Percentiles rank a stretch among this genome's conserved stretches.
These are phyloP conservation scores for Incumbomyces delicatus DNA, from an alignment of 2,329 filamentous ascomycete genomes.

Conservation along the genomic window DNA sequence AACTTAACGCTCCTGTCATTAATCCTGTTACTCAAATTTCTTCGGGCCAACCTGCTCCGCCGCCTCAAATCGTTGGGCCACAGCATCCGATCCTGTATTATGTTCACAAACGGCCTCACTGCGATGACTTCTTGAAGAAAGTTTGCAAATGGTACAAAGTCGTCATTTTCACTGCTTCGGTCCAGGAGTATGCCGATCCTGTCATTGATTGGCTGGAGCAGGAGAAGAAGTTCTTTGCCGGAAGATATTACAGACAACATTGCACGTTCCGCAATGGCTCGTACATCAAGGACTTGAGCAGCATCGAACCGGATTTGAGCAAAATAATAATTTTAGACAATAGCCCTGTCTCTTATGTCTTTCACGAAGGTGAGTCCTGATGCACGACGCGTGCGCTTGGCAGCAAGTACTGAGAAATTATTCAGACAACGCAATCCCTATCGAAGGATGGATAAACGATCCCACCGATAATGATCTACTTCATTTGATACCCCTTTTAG, in stretches of 20 bases:
- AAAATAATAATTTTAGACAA: conserved; percentile 99
- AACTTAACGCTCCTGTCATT: conserved; percentile 59
- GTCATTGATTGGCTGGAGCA: conserved; percentile 98
- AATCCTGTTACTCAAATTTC: conserved; percentile 36
- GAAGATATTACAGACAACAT: conserved; percentile 89
- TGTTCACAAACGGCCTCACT: conserved; percentile 94
- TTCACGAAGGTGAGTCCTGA: conserved; percentile 71
- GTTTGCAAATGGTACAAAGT: conserved; percentile 98
- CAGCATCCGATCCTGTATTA: conserved; percentile 98
- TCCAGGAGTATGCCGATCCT: conserved; percentile 96
- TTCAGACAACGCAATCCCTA: conserved; percentile 93
- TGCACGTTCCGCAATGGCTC: conserved; percentile 92
- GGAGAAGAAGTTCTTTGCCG: conserved; percentile 92
- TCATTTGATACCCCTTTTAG: conserved; percentile 82
- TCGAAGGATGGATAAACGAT: conserved; percentile 98
- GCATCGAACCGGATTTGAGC: conserved; percentile 91
- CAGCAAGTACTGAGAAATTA: not conserved
- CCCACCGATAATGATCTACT: conserved; percentile 92
- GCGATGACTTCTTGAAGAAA: conserved; percentile 90
- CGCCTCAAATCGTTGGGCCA: conserved; percentile 59
- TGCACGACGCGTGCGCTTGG: not conserved
- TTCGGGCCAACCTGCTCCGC: conserved; percentile 37
- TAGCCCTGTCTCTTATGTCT: conserved; percentile 94
- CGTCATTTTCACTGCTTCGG: conserved; percentile 90
- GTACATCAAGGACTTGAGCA: conserved; percentile 95